A percentile compares a stretch with the other conserved stretches of the same genome.
Conservation (phyloP, 345 rosid species). For the Combretum micranthum region DNA sequence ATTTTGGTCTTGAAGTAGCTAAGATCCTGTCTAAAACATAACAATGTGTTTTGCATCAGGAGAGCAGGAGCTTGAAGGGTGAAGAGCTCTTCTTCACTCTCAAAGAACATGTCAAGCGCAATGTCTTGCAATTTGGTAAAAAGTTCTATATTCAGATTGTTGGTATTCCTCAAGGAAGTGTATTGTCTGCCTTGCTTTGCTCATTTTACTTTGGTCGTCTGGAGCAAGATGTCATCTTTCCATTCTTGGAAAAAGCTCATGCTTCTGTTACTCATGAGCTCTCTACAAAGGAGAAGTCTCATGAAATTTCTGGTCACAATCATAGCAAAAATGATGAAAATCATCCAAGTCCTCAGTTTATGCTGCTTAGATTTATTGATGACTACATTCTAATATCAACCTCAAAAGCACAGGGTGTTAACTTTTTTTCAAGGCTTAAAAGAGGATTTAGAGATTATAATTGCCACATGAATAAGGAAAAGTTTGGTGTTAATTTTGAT, state of each 20-base stretch:
- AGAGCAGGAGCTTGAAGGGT: constrained; percentile 19
- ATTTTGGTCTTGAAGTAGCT: background rate
- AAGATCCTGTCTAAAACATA: background rate
- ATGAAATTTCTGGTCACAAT: constrained; percentile 6
- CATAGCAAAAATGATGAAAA: constrained; percentile 11
- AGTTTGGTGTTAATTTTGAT: constrained; percentile 59
- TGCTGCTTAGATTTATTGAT: constrained; percentile 66
- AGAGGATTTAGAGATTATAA: constrained; percentile 66
- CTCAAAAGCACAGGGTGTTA: constrained; percentile 55
- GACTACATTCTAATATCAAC: constrained; percentile 76
- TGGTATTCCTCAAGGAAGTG: constrained; percentile 90
- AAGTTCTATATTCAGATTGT: constrained; percentile 47
- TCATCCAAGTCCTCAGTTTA: constrained; percentile 23
- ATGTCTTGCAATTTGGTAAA: constrained; percentile 45
- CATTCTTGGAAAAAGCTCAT: constrained; percentile 43
- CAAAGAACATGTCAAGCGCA: constrained; percentile 53
- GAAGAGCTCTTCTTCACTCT: constrained; percentile 29
- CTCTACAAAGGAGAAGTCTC: constrained; percentile 7
- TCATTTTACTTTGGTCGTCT: constrained; percentile 75
- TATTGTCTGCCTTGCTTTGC: constrained; percentile 62
- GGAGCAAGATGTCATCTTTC: constrained; percentile 58
- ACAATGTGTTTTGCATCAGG: constrained; percentile 25
- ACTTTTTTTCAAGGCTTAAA: constrained; percentile 38
- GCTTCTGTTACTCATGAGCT: constrained; percentile 13
- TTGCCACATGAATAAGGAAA: constrained; percentile 70